Evolutionary conservation across 257 asterid species (phyloP).

Genomic region (Echites panduratus): DNA sequence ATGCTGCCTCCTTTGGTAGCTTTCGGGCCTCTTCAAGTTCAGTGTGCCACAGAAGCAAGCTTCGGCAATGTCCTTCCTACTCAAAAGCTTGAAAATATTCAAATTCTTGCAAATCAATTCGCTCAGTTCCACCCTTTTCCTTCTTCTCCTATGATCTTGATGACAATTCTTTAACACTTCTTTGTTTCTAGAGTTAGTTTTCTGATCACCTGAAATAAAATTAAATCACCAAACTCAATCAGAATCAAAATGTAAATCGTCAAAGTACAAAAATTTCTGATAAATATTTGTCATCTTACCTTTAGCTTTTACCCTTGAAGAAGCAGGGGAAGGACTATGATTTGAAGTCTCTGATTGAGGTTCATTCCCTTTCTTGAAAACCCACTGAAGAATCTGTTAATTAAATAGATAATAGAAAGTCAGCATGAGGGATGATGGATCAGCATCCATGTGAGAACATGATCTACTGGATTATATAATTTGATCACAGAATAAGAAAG

Average conservation of each 20-base stretch:
- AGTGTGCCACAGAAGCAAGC: slow-evolving; percentile 42
- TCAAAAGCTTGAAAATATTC: slow-evolving; percentile 18
- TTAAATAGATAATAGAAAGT: slow-evolving; percentile 9
- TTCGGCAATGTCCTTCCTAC: slow-evolving; percentile 37
- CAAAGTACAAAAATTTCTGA: neutral
- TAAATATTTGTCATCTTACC: slow-evolving; percentile 14
- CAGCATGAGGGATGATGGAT: slow-evolving; percentile 18
- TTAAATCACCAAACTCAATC: neutral
- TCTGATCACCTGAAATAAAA: slow-evolving; percentile 15
- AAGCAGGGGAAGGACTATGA: neutral
- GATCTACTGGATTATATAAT: slow-evolving; percentile 25
- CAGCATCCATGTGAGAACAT: slow-evolving; percentile 27
- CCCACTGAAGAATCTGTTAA: slow-evolving; percentile 51
- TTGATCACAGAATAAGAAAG: slow-evolving; percentile 13
- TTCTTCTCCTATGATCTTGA: slow-evolving; percentile 8
- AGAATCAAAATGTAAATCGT: neutral
- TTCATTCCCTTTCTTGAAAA: slow-evolving; percentile 34
- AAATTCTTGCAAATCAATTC: slow-evolving; percentile 29
- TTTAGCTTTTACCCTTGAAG: slow-evolving; percentile 20
- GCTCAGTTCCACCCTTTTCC: slow-evolving; percentile 21
- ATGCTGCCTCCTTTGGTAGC: slow-evolving; percentile 21
- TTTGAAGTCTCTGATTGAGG: slow-evolving; percentile 25
- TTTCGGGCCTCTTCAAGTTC: slow-evolving; percentile 28
- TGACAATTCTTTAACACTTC: neutral
- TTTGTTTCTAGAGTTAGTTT: slow-evolving; percentile 8